Base-by-base conservation (phyloP, 2,329 filamentous ascomycete genomes). In the Beauveria pseudobassiana region DNA sequence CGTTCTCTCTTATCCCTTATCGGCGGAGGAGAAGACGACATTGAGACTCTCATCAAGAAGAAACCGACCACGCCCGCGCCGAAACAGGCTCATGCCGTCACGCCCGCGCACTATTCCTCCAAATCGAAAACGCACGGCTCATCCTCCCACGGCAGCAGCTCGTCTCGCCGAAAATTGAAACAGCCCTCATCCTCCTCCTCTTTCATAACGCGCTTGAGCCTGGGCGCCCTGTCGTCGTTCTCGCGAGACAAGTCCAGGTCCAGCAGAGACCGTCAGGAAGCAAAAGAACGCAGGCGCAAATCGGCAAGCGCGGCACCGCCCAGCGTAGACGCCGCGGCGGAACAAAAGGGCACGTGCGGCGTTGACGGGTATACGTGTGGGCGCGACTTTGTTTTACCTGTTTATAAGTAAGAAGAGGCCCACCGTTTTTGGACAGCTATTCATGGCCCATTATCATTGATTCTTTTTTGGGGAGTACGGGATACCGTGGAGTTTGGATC, bases 361-460 rank as follows among this genome's bases (percentile, higher is more conserved):
- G 73, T 81, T 64, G 77, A 79, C 65, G 84, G 81, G 14, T 86
- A 81, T 68, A 73, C 72, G 18, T 87, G 84, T 64, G 78, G 78
- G 3, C 75, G 80, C 59, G 79, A 83, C 63, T 87, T 72, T 87
- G 85, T 71, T 85, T 87, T 66, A 77, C 75, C 10, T 87, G 84
- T 67, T 73, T 83, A 62, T 75, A 65, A 62, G 62, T 38, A 38
- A 54, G 24, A 20, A 46, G 12, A 54, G 3, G 28, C 6, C 43
- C 6, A 26, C 1, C 12, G 16, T 16, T 38, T 38, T 54, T 42
- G 51, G 51, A n/a, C 34, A 54, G 30, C 34, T 28, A 10, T 42
- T 24, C 14, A 8, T 26, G 9, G 9, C 22, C 6, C 20, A 24
- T 22, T 34, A 22, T 28, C 24, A 28, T 34, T 20, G 12, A 8